Percentiles rank a stretch among this genome's conserved stretches.
These are phyloP conservation scores for Rhizopus sp. DNA, from an alignment of 371 early-diverging fungal species.

Conservation along the genomic window DNA sequence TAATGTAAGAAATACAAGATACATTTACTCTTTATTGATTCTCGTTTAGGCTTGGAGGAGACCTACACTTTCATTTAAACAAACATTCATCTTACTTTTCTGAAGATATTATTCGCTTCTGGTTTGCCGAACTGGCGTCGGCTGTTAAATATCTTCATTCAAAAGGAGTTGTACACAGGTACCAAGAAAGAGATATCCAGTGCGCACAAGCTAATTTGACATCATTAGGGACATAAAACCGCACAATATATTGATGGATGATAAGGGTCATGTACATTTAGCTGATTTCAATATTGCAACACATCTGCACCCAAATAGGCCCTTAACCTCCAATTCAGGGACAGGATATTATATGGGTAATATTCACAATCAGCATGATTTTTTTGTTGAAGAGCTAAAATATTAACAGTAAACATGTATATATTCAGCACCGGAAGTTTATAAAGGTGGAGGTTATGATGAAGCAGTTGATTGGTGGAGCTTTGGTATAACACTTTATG, in stretches of 20 bases:
- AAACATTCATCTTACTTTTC: slow-evolving; percentile 57
- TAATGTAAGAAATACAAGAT: slow-evolving; percentile 57
- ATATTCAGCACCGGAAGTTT: slow-evolving; percentile 77
- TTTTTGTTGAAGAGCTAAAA: neutral
- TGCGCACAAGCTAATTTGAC: neutral
- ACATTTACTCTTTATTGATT: neutral
- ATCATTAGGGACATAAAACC: slow-evolving; percentile 75
- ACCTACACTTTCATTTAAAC: slow-evolving; percentile 78
- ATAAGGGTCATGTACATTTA: slow-evolving; percentile 73
- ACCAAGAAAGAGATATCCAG: neutral
- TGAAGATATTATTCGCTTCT: slow-evolving; percentile 75
- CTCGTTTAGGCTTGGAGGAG: slow-evolving; percentile 74
- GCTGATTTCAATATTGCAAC: slow-evolving; percentile 87
- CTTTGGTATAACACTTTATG: slow-evolving; percentile 84
- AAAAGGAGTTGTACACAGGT: slow-evolving; percentile 78
- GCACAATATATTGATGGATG: slow-evolving; percentile 83
- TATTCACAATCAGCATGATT: neutral
- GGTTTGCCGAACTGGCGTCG: slow-evolving; percentile 76
- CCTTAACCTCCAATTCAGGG: slow-evolving; percentile 76
- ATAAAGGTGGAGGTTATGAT: slow-evolving; percentile 70
- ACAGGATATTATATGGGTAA: slow-evolving; percentile 80
- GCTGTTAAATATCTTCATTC: slow-evolving; percentile 79
- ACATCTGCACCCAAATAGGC: slow-evolving; percentile 54
- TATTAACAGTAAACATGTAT: neutral
- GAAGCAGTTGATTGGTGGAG: slow-evolving; percentile 92